Evolutionary conservation across 2,329 filamentous ascomycete genomes (phyloP).

Genomic region (Neurospora sp.): DNA sequence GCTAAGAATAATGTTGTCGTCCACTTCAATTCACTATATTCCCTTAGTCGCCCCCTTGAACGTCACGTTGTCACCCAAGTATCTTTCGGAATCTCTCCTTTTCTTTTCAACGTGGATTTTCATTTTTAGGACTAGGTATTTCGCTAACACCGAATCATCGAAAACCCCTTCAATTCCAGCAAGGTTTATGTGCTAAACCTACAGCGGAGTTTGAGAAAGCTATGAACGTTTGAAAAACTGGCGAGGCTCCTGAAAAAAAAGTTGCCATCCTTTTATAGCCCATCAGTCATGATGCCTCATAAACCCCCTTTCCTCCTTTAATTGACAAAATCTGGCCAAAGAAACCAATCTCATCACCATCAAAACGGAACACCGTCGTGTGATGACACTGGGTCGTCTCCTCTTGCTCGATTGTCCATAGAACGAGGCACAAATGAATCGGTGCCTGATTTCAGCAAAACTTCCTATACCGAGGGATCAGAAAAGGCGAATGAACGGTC

Average conservation of each 20-base stretch:
- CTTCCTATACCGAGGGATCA: neutral
- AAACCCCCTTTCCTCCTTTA: neutral
- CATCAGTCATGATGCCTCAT: neutral
- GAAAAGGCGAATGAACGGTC: neutral
- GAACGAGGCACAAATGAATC: neutral
- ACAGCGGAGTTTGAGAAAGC: neutral
- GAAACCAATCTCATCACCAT: neutral
- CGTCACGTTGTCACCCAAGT: neutral
- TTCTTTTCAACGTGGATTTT: neutral
- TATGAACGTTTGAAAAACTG: neutral
- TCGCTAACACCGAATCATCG: neutral
- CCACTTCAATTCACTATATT: neutral
- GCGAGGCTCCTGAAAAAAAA: neutral
- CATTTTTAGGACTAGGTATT: neutral
- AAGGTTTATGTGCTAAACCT: neutral
- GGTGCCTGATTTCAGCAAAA: neutral
- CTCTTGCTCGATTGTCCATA: neutral
- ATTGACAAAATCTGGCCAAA: neutral
- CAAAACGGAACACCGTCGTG: neutral
- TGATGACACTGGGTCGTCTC: neutral
- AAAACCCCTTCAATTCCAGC: neutral
- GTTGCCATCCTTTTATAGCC: neutral
- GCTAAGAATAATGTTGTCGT: neutral
- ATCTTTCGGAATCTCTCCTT: neutral
- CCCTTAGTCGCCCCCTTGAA: neutral